A percentile compares a stretch with the other conserved stretches of the same genome.
These are phyloP conservation scores for Metschnikowia cerradonensis DNA, from an alignment of 805 yeast species.

Conservation along the genomic window DNA sequence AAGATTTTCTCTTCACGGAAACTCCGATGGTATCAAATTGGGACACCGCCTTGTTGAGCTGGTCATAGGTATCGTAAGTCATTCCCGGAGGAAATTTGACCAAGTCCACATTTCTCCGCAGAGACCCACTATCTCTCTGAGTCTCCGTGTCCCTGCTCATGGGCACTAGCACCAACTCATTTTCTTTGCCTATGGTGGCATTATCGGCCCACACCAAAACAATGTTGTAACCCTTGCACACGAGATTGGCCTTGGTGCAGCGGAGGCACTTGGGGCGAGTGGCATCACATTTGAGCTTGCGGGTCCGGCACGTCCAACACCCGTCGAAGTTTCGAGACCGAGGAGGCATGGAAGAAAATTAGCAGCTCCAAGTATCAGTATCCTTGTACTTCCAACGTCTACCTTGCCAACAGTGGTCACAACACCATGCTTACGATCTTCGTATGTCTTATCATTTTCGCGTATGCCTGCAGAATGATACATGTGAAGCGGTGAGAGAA, in stretches of 20 bases:
- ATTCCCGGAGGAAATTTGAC: constrained; percentile 35
- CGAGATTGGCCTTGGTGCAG: constrained; percentile 41
- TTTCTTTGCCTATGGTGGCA: constrained; percentile 26
- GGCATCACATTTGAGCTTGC: constrained; percentile 54
- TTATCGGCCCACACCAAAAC: constrained; percentile 46
- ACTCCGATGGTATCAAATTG: constrained; percentile 22
- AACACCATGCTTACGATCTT: not conserved
- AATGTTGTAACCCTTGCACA: constrained; percentile 49
- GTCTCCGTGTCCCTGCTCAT: constrained; percentile 17
- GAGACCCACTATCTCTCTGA: constrained; percentile 28
- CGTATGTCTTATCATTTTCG: not conserved
- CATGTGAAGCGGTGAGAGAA: not conserved
- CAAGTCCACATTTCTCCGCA: constrained; percentile 44
- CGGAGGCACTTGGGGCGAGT: constrained; percentile 43
- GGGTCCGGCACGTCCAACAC: constrained; percentile 52
- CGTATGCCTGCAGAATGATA: constrained; percentile 2
- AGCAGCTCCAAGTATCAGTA: not conserved
- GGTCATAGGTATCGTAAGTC: constrained; percentile 35
- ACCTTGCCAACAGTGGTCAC: not conserved
- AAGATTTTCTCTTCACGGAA: not conserved
- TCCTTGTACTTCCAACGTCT: not conserved
- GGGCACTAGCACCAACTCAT: constrained; percentile 17
- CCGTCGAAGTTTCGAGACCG: constrained; percentile 42
- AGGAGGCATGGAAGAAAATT: constrained; percentile 12
- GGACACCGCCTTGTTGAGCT: constrained; percentile 37